A percentile compares a stretch with the other conserved stretches of the same genome.
These are phyloP conservation scores for Pelargonium fulgidum DNA, from an alignment of 441 rosid genomes.

Conservation along the genomic window DNA sequence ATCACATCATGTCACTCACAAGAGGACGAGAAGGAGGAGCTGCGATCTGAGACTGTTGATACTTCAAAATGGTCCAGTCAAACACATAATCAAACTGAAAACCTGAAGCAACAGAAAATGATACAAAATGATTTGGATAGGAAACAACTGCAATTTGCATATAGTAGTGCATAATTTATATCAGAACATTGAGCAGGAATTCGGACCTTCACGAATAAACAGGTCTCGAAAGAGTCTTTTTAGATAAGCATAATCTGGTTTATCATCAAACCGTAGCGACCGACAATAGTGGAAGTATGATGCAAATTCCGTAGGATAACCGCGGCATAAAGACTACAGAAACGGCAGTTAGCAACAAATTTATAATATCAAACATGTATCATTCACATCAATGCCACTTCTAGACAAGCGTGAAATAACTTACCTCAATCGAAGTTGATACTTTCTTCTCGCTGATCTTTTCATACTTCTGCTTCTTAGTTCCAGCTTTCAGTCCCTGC, in stretches of 20 bases:
- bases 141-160: no score
- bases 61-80: constrained; percentile 54
- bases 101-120: constrained; percentile 38
- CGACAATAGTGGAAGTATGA: constrained; percentile 96
- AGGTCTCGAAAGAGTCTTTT: constrained; percentile 91
- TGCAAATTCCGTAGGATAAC: constrained; percentile 93
- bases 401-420: neutral
- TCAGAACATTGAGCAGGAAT: neutral
- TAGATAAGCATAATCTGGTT: constrained; percentile 88
- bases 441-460: constrained; percentile 87
- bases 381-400: constrained; percentile 2
- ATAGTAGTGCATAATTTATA: neutral
- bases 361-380: neutral
- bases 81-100: constrained; percentile 94
- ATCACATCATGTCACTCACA: constrained; percentile 29
- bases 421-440: constrained; percentile 81
- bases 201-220: constrained; percentile 91
- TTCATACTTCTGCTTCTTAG: constrained; percentile 86
- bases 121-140: constrained; percentile 8
- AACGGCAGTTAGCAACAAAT: no score
- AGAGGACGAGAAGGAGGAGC: constrained; percentile 63
- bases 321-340: constrained; percentile 75
- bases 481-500: constrained; percentile 92
- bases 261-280: constrained; percentile 87
- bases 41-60: constrained; percentile 82